Evolutionary conservation across 2,329 filamentous ascomycete species (phyloP), one percentile per base, ranked within the genome.

Genomic region (Ilyonectria destructans): DNA sequence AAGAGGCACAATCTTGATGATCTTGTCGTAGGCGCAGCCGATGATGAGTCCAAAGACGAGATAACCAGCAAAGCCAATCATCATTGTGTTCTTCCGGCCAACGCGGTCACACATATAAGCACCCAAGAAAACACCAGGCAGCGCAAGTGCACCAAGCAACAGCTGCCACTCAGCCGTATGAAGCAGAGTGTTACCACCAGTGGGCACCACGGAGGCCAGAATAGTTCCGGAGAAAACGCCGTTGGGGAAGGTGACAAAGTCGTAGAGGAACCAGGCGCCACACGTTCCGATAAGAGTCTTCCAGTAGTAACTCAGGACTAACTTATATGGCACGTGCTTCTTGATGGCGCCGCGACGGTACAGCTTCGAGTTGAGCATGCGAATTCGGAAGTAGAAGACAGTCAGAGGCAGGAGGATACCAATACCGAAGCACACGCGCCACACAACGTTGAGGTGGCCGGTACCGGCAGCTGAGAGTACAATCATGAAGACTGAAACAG

Each of bases 331-430:
- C 0, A 89, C 84, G 8, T 77, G 77, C 21, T 75, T 78, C 72
- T 88, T 87, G 77, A 89, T 89, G 0, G 87, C 87, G 4, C 86
- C 85, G 2, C 84, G 84, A 29, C 83, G 83, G 69, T 86, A 87
- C 12, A 86, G 85, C 74, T 79, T 85, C 55, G 79, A 88, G 77
- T 84, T 88, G 55, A 86, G 78, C 81, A 86, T 85, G 69, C 82
- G 86, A 46, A 89, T 76, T 15, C 88, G 86, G 67, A 89, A 87
- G 75, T 88, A 88, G 65, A 89, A 87, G 48, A 89, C 82, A 2
- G 84, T 83, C 9, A 89, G 77, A 1, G 88, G 88, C 17, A 87
- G 79, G 48, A 86, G 70, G 43, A 83, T 82, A 23, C 84, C 85
- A 49, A 87, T 83, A 6, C 82, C 85, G 62, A 86, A 85, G 71